phyloP scores from a whole-genome alignment of 306 rosid genomes.

The Prunus mongolica region DNA sequence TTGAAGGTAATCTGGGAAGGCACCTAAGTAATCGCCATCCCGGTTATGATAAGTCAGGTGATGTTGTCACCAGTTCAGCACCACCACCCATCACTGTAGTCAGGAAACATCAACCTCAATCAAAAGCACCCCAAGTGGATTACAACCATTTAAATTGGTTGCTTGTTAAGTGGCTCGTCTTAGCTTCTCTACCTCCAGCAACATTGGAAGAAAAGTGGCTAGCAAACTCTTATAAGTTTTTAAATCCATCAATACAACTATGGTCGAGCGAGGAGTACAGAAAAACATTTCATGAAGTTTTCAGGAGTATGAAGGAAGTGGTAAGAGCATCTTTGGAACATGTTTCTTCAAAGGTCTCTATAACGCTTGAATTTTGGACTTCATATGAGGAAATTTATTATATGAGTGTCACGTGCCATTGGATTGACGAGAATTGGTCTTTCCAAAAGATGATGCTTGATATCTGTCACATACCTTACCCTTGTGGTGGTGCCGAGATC shows the following conservation, averaged over 20 bases:
- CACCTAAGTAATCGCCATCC: slow-evolving; percentile 96
- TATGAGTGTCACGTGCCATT: slow-evolving; percentile 88
- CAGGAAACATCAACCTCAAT: slow-evolving; percentile 70
- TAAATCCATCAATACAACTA: slow-evolving; percentile 77
- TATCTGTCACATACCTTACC: slow-evolving; percentile 75
- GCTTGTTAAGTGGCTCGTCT: slow-evolving; percentile 79
- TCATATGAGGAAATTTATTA: slow-evolving; percentile 74
- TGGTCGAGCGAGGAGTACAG: slow-evolving; percentile 76
- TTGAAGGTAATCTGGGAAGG: slow-evolving; percentile 86
- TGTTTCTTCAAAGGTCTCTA: slow-evolving; percentile 72
- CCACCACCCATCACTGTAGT: slow-evolving; percentile 37
- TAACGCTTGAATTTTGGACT: slow-evolving; percentile 89
- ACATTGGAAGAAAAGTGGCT: slow-evolving; percentile 86
- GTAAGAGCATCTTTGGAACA: slow-evolving; percentile 65
- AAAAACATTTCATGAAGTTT: slow-evolving; percentile 67
- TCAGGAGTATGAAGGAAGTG: slow-evolving; percentile 82
- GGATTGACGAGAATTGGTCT: slow-evolving; percentile 92
- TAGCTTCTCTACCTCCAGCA: slow-evolving; percentile 83
- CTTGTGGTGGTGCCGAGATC: slow-evolving; percentile 72
- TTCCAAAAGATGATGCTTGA: slow-evolving; percentile 85
- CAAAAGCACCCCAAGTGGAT: slow-evolving; percentile 62
- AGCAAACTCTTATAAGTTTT: slow-evolving; percentile 72
- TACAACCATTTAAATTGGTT: slow-evolving; percentile 93
- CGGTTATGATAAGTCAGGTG: slow-evolving; percentile 82
- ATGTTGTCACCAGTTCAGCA: slow-evolving; percentile 41